Base-by-base conservation (phyloP, 768 basidiomycete genomes). In the Tulasnella sp. region DNA sequence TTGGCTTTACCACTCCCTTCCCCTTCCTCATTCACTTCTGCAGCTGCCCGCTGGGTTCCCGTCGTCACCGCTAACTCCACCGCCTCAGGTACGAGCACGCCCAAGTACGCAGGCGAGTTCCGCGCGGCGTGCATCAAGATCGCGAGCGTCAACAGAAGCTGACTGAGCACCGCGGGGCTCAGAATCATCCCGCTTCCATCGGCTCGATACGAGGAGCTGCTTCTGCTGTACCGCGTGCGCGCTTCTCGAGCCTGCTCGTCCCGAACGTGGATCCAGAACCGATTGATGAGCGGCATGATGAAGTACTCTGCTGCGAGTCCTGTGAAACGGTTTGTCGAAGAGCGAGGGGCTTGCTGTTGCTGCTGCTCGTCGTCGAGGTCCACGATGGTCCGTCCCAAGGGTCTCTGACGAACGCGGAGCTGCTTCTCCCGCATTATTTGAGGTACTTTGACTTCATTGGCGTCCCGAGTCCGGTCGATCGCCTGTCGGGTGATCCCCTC, bases 231-330 rank as follows among this genome's bases (percentile, higher is more conserved):
- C n/a, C 81, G 82, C 34, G 84, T 80, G 47, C 91, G 85, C 67
- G 87, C 85, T 77, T 94, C 91, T 41, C 92, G 85, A 1, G 86
- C 83, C 76, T 91, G 88, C 77, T 92, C 89, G 76, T 96, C 94
- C 7, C 91, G 87, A 62, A 97, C 86, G 81, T 95, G 93, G n/a
- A 85, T 78, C 95, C 95, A 99, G 80, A 98, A 97, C n/a, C 89
- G 87, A 76, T 95, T 90, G 80, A 98, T 86, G 68, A 98, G 82
- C 0, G 97, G 97, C 73, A 89, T 86, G 67, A 97, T 86, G 81
- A 98, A 98, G 80, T 81, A 89, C 77, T 95, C 93, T 0, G 91
- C 91, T 0, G 94, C 94, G 34, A 98, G 81, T 68, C 86, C 84
- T 22, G 79, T 78, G 78, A 78, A 83, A 0, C n/a, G n/a, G n/a